These are phyloP conservation scores for Isatis tinctoria DNA, from an alignment of 345 rosid species.

Conservation along the genomic window DNA sequence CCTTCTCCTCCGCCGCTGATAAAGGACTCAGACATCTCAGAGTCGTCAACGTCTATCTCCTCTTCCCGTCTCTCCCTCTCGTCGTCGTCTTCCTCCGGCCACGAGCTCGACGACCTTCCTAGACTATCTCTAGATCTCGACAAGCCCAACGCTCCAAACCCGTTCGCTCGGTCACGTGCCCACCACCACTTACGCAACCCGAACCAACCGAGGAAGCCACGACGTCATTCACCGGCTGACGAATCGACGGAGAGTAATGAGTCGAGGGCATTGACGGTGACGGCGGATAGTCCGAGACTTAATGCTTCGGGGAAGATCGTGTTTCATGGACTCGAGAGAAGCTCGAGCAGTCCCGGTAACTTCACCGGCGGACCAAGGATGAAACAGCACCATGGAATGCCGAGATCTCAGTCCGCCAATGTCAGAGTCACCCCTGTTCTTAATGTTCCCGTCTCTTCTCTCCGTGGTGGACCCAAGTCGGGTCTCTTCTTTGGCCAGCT, in stretches of 20 bases:
- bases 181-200: constrained; percentile 35
- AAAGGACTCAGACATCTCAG: constrained; percentile 52
- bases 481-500: constrained; percentile 56
- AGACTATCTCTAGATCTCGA: constrained; percentile 82
- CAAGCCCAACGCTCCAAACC: constrained; percentile 62
- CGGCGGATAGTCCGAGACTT: constrained; percentile 89
- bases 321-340: constrained; percentile 86
- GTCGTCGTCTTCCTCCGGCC: constrained; percentile 86
- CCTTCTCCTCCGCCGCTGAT: constrained; percentile 36
- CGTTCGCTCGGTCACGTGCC: constrained; percentile 45
- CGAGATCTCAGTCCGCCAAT: constrained; percentile 86
- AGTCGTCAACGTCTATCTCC: constrained; percentile 50
- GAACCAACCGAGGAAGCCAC: constrained; percentile 60
- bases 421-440: constrained; percentile 66
- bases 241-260: constrained; percentile 30
- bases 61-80: constrained; percentile 84
- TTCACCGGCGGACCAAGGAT: constrained; percentile 82
- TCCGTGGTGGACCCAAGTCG: constrained; percentile 54
- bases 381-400: constrained; percentile 74
- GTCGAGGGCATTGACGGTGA: constrained; percentile 63
- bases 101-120: constrained; percentile 80
- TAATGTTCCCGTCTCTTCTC: constrained; percentile 65
- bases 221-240: constrained; percentile 36
- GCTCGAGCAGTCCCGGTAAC: constrained; percentile 95
- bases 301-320: constrained; percentile 93